Evolutionary conservation across 2,329 filamentous ascomycete genomes (phyloP), one percentile per base, ranked within the genome.

Genomic region (Ophiostoma ips): DNA sequence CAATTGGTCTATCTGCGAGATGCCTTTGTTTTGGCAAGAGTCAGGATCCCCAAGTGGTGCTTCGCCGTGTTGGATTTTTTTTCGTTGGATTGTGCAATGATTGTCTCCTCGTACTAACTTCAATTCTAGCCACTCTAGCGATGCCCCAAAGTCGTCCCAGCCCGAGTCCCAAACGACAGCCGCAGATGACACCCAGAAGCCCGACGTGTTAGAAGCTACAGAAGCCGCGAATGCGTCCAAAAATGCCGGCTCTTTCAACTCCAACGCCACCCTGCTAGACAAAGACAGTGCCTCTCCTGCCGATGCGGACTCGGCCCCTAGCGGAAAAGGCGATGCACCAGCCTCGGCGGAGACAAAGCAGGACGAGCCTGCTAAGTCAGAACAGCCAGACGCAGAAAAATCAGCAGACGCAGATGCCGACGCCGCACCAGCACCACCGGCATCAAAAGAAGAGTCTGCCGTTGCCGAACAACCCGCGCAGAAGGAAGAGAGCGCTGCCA

Each of bases 231-330:
- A 28, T 37, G 21, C 30, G 15, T 11, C 43, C 28, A 52, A 52
- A 19, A 55, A 55, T 44, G 48, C 37, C 4, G 48, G 50, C 1
- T 50, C 52, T 10, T 51, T 55, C 16, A 37, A 21, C 4, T 21
- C 50, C 10, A 53, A 55, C 33, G 24, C 48, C 10, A 37, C 38
- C 1, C 2, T 41, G 16, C 15, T 43, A 16, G 40, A 43, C 40
- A 43, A 43, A 10, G 40, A 43, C 40, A 9, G 15, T 24, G n/a
- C 19, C n/a, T 37, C 35, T 15, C n/a, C 35, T 11, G 13, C 12
- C 8, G 24, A 48, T 8, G 30, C 46, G n/a, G 35, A 46, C 15
- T 19, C 47, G 11, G 15, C 47, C 9, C 43, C n/a, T 7, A 30
- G 16, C n/a, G 46, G 46, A n/a, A 50, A 48, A 31, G 6, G 34